Evolutionary conservation across 371 early-diverging fungal species (phyloP), one percentile per base, ranked within the genome.

Genomic region (Umbelopsis sp.): DNA sequence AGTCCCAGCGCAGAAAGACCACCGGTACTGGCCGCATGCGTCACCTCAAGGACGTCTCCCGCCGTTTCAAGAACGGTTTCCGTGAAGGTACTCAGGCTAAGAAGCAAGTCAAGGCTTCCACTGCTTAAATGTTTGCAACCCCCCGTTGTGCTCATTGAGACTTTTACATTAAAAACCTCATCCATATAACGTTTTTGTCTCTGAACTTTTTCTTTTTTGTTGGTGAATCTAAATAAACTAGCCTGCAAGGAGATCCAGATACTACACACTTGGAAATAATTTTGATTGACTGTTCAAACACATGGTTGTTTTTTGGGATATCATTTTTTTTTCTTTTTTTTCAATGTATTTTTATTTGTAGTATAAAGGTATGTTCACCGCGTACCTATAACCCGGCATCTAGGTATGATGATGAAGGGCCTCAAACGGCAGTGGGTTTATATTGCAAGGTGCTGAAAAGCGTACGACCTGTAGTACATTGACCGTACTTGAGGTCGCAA

Each of bases 1-100:
- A 99, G 93, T 96, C 92, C 79, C 90, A 90, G 84, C 91, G 98
- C 77, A 93, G 99, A 90, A 94, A 93, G 91, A 96, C 96, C 76
- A 94, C 96, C 79, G 99, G 99, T 78, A 96, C 97, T 72, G 99
- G 99, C 74, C 94, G 98, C 81, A 96, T 96, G 96, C 87, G 93
- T 63, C 87, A 99, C 91, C 85, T 99, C 83, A 96, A 95, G 90
- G 87, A 78, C 74, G 86, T 97, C 57, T 82, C 92, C 78, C 86
- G 92, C 65, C 92, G 96, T 70, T 95, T 95, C 93, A 96, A 94
- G 91, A 96, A 96, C 88, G 97, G 96, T 72, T 97, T 97, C 95
- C 91, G 93, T 81, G 92, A 92, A 81, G 92, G 93, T 83, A 70
- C 74, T 63, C 74, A 73, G 53, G 68, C 74, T 37, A 73, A 70